Conservation (phyloP, 2,329 filamentous ascomycete species). For the Colletotrichum cereale region DNA sequence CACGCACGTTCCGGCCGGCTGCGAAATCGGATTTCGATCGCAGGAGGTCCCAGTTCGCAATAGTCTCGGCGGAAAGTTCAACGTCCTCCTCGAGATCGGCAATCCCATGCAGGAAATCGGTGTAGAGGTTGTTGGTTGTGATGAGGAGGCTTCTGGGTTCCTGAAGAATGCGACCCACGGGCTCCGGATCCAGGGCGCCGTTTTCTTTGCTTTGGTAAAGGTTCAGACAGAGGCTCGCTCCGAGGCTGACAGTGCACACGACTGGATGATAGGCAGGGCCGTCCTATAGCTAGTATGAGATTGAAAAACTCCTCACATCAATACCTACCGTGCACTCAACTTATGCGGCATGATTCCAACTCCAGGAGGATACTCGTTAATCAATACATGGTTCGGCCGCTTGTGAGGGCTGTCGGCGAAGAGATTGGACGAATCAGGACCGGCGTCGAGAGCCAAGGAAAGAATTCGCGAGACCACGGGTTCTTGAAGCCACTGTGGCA, state of each 20-base stretch:
- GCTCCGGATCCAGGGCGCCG: conserved; percentile 66
- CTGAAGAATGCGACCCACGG: conserved; percentile 76
- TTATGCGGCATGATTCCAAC: conserved; percentile 99
- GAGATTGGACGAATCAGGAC: conserved; percentile 53
- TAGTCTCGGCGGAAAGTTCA: conserved; percentile 68
- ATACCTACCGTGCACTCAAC: conserved; percentile 51
- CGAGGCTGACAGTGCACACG: conserved; percentile 91
- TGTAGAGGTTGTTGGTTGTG: conserved; percentile 77
- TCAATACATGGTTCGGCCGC: conserved; percentile 88
- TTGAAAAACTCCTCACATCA: conserved; percentile 23
- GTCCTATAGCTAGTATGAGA: conserved; percentile 64
- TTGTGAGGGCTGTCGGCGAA: conserved; percentile 77
- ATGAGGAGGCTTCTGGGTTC: conserved; percentile 86
- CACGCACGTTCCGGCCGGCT: conserved; percentile 68
- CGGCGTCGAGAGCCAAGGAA: conserved; percentile 55
- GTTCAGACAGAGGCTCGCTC: conserved; percentile 81
- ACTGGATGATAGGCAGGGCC: conserved; percentile 87
- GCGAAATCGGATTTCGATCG: conserved; percentile 60
- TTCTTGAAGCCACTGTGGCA: conserved; percentile 80
- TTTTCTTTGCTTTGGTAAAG: conserved; percentile 75
- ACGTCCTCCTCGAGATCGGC: conserved; percentile 75
- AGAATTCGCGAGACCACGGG: conserved; percentile 75
- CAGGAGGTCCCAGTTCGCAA: conserved; percentile 81
- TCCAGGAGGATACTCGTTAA: conserved; percentile 91
- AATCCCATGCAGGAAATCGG: conserved; percentile 81